These are phyloP conservation scores for Russula emetica DNA, from an alignment of 768 basidiomycete species.

Conservation along the genomic window DNA sequence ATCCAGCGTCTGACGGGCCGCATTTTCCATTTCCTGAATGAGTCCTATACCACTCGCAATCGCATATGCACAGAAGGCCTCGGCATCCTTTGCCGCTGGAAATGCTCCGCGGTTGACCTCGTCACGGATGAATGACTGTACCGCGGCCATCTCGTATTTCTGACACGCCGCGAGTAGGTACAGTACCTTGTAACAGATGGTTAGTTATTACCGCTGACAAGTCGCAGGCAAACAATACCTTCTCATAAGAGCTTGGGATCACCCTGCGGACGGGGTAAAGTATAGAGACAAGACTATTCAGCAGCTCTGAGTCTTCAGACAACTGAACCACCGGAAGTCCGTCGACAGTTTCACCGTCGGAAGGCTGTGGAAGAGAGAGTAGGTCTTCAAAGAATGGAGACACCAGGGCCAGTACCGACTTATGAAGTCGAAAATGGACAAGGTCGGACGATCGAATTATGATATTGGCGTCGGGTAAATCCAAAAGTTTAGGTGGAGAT, in stretches of 20 bases:
- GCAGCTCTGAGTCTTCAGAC: not conserved
- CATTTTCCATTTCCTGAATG: not conserved
- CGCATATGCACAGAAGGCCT: not conserved
- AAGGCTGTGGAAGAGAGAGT: not conserved
- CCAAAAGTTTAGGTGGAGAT: not conserved
- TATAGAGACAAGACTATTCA: not conserved
- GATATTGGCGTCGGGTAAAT: not conserved
- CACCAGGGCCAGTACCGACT: conserved; percentile 1
- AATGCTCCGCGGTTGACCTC: not conserved
- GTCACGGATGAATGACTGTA: not conserved
- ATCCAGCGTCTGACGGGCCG: not conserved
- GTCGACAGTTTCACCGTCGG: not conserved
- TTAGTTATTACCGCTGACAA: too few relatives aligned
- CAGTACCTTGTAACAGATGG: not conserved
- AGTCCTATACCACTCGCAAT: not conserved
- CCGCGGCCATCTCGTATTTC: conserved; percentile 31
- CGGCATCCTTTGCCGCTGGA: not conserved
- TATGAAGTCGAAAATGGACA: conserved; percentile 5
- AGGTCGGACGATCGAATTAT: conserved; percentile 3
- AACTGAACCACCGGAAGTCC: too few relatives aligned
- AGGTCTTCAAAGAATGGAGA: conserved; percentile 1
- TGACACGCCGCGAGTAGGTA: conserved; percentile 23
- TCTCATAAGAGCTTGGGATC: conserved; percentile 3
- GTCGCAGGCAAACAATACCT: conserved; percentile 6
- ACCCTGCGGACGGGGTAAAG: not conserved